A percentile compares a stretch with the other conserved stretches of the same genome.
Conservation (phyloP, 1,139 yeast genomes). For the Candida tropicalis region DNA sequence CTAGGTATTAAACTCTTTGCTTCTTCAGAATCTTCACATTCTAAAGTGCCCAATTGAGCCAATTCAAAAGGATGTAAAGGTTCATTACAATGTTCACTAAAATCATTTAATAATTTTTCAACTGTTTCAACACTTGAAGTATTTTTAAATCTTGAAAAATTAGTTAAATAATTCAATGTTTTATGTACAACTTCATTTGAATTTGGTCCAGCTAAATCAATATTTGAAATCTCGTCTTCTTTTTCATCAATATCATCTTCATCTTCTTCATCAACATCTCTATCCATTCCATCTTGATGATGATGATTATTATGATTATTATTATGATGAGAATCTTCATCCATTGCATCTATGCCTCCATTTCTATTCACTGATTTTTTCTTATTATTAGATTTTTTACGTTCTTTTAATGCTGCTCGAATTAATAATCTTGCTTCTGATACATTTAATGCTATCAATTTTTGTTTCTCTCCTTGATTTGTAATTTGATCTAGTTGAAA, state of each 20-base stretch:
- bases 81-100: constrained; percentile 58
- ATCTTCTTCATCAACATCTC: constrained; percentile 34
- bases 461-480: constrained; percentile 77
- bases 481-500: constrained; percentile 80
- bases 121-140: constrained; percentile 93
- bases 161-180: constrained; percentile 83
- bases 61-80: constrained; percentile 93
- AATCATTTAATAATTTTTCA: constrained; percentile 74
- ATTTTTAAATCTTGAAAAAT: constrained; percentile 87
- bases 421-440: constrained; percentile 89
- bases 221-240: constrained; percentile 66
- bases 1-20: constrained; percentile 94
- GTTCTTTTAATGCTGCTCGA: constrained; percentile 85
- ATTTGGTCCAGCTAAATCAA: constrained; percentile 68
- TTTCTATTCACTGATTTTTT: constrained; percentile 13
- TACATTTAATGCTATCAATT: constrained; percentile 79
- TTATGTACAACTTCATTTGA: constrained; percentile 79
- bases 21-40: constrained; percentile 97
- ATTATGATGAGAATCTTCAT: too few species aligned
- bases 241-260: constrained; percentile 47
- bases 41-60: constrained; percentile 91
- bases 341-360: constrained; percentile 15
- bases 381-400: constrained; percentile 40
- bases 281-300: constrained; percentile 11
- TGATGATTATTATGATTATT: too few species aligned